Evolutionary conservation across 176 grass and related monocot genomes (phyloP).

Genomic region (Raddia guianensis): DNA sequence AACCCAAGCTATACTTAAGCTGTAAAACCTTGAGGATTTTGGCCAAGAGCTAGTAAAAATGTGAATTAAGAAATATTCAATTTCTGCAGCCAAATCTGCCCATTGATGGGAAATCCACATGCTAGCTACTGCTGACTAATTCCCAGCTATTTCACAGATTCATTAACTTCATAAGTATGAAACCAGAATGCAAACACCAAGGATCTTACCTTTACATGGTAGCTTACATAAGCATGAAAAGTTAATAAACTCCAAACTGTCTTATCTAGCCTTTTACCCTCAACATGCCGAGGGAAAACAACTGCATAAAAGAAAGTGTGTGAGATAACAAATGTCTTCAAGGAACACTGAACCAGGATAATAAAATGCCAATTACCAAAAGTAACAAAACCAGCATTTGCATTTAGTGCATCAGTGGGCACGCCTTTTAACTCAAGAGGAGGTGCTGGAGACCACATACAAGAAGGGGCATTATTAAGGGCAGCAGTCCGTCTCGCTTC

Average conservation of each 20-base stretch:
- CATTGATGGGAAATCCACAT: neutral
- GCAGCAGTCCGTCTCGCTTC: slow-evolving; percentile 88
- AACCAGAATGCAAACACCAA: slow-evolving; percentile 36
- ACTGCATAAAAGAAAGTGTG: slow-evolving; percentile 57
- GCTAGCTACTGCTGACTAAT: slow-evolving; percentile 12
- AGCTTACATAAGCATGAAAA: slow-evolving; percentile 99
- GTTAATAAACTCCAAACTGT: slow-evolving; percentile 99
- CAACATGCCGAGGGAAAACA: slow-evolving; percentile 88
- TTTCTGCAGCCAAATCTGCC: neutral
- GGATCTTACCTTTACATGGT: slow-evolving; percentile 86
- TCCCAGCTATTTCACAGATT: slow-evolving; percentile 3
- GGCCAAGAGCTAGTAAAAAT: neutral
- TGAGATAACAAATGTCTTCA: slow-evolving; percentile 34
- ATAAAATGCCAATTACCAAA: slow-evolving; percentile 75
- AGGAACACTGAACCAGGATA: slow-evolving; percentile 4
- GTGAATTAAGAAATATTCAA: neutral
- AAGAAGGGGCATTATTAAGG: slow-evolving; percentile 85
- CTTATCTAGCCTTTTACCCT: slow-evolving; percentile 86
- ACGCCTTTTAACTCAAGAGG: slow-evolving; percentile 91
- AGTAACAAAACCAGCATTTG: slow-evolving; percentile 99
- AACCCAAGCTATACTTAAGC: slow-evolving; percentile 2
- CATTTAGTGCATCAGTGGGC: slow-evolving; percentile 70
- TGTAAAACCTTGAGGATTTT: neutral
- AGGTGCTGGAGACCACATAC: slow-evolving; percentile 85
- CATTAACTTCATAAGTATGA: slow-evolving; percentile 17